Conservation (phyloP, 345 rosid species). For the Gossypium turneri region DNA sequence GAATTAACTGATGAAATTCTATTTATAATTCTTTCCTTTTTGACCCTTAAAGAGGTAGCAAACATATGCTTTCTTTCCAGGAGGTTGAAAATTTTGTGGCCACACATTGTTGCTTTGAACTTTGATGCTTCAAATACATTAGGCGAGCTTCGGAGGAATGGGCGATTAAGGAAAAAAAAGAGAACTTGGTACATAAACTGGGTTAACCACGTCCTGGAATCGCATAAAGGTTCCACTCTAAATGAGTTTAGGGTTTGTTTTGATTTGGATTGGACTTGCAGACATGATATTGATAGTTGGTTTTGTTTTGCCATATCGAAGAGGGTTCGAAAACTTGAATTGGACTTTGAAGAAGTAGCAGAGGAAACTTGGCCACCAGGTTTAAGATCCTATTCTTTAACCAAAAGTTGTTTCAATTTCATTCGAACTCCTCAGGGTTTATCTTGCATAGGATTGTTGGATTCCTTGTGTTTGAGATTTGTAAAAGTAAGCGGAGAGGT, state of each 20-base stretch:
- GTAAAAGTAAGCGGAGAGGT: conserved; percentile 8
- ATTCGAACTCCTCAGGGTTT: conserved; percentile 13
- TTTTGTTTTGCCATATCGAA: conserved; percentile 9
- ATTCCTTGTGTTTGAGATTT: conserved; percentile 9
- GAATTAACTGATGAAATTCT: background rate
- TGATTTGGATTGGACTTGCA: conserved; percentile 11
- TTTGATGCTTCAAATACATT: conserved; percentile 5
- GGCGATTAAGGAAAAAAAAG: conserved; percentile 3
- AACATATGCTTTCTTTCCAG: conserved; percentile 10
- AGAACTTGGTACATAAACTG: conserved; percentile 3
- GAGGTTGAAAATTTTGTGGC: conserved; percentile 6
- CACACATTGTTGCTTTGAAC: background rate
- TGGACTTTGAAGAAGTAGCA: conserved; percentile 7
- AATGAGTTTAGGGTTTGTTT: conserved; percentile 12
- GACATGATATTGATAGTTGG: conserved; percentile 9
- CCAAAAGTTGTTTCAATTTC: conserved; percentile 4
- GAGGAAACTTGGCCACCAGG: conserved; percentile 8
- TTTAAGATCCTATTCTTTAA: conserved; percentile 10
- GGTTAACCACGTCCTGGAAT: conserved; percentile 7
- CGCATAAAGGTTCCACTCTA: conserved; percentile 4
- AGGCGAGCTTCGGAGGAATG: background rate
- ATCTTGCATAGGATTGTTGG: background rate
- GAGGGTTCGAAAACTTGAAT: conserved; percentile 5
- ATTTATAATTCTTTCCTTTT: conserved; percentile 1
- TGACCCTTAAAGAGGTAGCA: conserved; percentile 8